These are phyloP conservation scores for Suillus placidus DNA, from an alignment of 768 basidiomycete species.

Conservation along the genomic window DNA sequence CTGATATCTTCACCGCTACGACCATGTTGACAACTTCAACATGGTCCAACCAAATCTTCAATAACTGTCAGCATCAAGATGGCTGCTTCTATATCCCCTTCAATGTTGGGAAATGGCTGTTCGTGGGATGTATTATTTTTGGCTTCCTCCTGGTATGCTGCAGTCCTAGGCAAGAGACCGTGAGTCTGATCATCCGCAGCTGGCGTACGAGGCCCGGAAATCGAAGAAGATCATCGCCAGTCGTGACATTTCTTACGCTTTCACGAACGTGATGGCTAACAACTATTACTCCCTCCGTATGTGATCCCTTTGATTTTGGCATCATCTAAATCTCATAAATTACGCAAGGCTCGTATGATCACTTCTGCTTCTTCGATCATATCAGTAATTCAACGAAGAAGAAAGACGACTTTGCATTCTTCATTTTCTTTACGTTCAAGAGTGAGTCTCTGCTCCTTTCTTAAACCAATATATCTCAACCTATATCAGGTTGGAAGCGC, in stretches of 20 bases:
- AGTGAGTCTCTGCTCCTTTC: constrained; percentile 51
- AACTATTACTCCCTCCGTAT: constrained; percentile 93
- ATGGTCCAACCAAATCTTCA: constrained; percentile 93
- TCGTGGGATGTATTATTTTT: constrained; percentile 97
- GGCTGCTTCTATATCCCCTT: constrained; percentile 89
- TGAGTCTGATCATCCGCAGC: constrained; percentile 43
- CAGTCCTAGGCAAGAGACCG: neutral
- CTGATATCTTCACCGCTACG: constrained; percentile 96
- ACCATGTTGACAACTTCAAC: constrained; percentile 91
- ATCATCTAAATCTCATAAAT: neutral
- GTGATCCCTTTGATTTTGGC: constrained; percentile 32
- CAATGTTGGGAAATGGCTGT: constrained; percentile 90
- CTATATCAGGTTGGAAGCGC: constrained; percentile 76
- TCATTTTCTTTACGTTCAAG: constrained; percentile 99
- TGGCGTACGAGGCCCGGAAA: constrained; percentile 92
- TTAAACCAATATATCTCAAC: constrained; percentile 3
- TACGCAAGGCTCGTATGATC: constrained; percentile 82
- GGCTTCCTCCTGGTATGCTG: constrained; percentile 86
- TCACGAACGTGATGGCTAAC: constrained; percentile 97
- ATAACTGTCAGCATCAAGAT: constrained; percentile 60
- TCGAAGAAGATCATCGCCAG: constrained; percentile 92
- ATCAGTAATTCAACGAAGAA: constrained; percentile 95
- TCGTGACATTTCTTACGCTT: constrained; percentile 96
- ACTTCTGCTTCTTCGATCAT: constrained; percentile 98
- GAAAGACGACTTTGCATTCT: constrained; percentile 98